Base-by-base conservation (phyloP, 2,329 filamentous ascomycete genomes). In the Aspergillus pseudoterreus region DNA sequence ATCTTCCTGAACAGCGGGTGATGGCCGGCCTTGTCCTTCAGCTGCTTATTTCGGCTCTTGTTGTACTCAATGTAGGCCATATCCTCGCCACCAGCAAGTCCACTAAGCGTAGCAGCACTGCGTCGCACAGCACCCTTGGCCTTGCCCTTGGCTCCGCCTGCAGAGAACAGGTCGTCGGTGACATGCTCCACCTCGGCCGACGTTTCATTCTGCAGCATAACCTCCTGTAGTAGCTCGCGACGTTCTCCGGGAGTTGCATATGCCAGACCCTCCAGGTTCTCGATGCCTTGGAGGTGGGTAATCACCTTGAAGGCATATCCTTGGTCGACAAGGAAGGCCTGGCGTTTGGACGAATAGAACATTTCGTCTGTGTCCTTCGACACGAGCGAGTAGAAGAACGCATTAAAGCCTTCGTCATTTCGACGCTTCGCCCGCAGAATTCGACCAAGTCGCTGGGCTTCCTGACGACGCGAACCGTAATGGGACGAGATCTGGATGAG, bases 251-350 rank as follows among this genome's bases (percentile, higher is more conserved):
- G 82, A 1, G 89, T 89, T 2, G 83, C 83, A 67, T 95, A 97
- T 2, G 86, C 87, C 1, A 99, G 80, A 0, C 85, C 85, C 0
- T 87, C 85, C 48, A 92, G 87, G 53, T 89, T 83, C 54, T 96
- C 90, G 57, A 99, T 90, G 46, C 92, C 94, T 64, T 92, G 87
- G 6, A 99, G 80, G 65, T 95, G 90, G 0, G 94, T 99, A 68
- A 99, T 99, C 56, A 97, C 92, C 69, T 97, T 97, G 81, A 99
- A 99, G 0, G 94, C 92, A 68, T 99, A 99, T 9, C 94, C 94
- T 72, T 99, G 94, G 60, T 99, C 94, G 19, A 99, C 92, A 1
- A 99, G 79, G 75, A 99, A 99, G 1, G 94, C 92, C 71, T 99
- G 94, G 9, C 94, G 83, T 72, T 96, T 97, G 4, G 91, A 92